Percentiles rank a stretch among this genome's conserved stretches.
phyloP scores from a whole-genome alignment of 176 grass and related monocot genomes.

The Pharus latifolius region DNA sequence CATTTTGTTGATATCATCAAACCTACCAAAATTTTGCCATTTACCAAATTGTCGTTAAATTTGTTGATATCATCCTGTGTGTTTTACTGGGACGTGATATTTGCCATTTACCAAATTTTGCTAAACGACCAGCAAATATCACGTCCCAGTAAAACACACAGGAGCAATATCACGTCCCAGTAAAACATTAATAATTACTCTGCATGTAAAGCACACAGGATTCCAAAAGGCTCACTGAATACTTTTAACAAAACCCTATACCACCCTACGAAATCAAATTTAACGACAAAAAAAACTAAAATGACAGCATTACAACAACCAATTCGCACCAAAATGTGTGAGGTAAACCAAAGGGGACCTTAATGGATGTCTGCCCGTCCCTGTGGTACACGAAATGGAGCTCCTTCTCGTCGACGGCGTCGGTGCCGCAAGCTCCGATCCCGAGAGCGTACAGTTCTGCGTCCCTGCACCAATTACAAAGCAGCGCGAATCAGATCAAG shows the following conservation, averaged over 20 bases:
- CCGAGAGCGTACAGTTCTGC: constrained; percentile 78
- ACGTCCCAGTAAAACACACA: not conserved
- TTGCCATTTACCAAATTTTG: too few relatives aligned
- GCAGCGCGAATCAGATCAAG: not conserved
- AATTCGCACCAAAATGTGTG: not conserved
- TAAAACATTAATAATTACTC: too few relatives aligned
- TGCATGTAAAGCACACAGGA: not conserved
- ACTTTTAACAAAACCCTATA: not conserved
- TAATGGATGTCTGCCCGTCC: constrained; percentile 61
- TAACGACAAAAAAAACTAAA: not conserved
- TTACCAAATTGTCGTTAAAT: too few relatives aligned
- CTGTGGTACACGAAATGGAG: constrained; percentile 70
- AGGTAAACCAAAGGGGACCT: constrained; percentile 33
- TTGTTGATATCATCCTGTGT: too few relatives aligned
- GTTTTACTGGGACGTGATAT: too few relatives aligned
- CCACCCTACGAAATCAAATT: not conserved
- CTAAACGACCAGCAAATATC: not conserved
- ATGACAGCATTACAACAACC: not conserved
- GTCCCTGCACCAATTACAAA: constrained; percentile 43
- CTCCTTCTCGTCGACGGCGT: constrained; percentile 87
- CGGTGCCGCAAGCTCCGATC: constrained; percentile 57
- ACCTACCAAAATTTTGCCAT: not conserved
- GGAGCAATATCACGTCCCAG: not conserved
- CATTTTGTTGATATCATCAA: not conserved
- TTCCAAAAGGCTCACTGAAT: not conserved